Base-by-base conservation (phyloP, 2,329 filamentous ascomycete species). In the Penicillium brevicompactum region DNA sequence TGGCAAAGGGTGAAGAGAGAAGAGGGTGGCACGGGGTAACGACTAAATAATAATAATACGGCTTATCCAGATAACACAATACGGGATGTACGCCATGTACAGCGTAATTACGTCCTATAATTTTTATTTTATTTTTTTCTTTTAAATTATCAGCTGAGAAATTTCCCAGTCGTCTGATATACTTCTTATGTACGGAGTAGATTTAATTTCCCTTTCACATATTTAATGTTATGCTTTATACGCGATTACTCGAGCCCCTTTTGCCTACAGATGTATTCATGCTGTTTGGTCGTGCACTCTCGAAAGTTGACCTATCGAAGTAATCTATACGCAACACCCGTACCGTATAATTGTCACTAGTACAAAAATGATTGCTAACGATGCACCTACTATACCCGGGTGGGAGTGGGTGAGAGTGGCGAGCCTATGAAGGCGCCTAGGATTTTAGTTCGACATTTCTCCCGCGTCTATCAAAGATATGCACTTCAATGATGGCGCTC, bases 41-140 rank as follows among this genome's bases (percentile, higher is more conserved):
- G 63, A 65, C 60, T 61, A 56, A 65, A 64, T 64, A 64, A 55
- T 57, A 61, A 61, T 54, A 53, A 49, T 53, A 53, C 51, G 51
- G 45, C 51, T 53, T 53, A 53, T 53, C 51, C 51, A 30, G 51
- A 53, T 53, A 53, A 53, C 45, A 53, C 51, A 49, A 49, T 53
- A 53, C 51, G 41, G 5, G 38, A 41, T 41, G 38, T 41, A 41
- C 38, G 38, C 42, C 18, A 46, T 31, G 14, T 53, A 53, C 45
- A 16, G 18, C 27, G 30, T 49, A 53, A 53, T 53, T 46, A 49
- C 21, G 3, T 49, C 47, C 32, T 34, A 41, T 52, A 31, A 37
- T 46, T 46, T 49, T n/a, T 38, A 22, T 43, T 49, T 18, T 18
- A 18, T 18, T 18, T 18, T 18, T 18, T 18, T 18, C 18, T 18